phyloP scores from a whole-genome alignment of 1,284 basidiomycete species.

The Malassezia nana region DNA sequence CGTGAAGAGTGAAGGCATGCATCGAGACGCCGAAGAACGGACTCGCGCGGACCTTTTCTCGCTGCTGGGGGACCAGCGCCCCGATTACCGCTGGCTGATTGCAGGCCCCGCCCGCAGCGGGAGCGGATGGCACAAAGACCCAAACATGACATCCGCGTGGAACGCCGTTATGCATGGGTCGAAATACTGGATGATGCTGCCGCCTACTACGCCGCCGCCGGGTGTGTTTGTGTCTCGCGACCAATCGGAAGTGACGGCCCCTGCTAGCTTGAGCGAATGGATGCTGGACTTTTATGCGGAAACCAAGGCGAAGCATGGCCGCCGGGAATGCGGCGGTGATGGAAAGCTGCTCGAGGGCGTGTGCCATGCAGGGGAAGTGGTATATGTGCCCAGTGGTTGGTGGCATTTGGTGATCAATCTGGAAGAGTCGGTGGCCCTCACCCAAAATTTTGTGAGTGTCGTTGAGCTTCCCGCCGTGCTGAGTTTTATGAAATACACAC shows the following conservation, averaged over 20 bases:
- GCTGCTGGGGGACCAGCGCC: constrained; percentile 27
- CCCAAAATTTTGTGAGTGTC: constrained; percentile 51
- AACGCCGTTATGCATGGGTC: constrained; percentile 49
- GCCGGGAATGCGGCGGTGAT: constrained; percentile 25
- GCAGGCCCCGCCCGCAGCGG: constrained; percentile 37
- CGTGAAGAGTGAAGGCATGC: constrained; percentile 13
- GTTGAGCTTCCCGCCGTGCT: constrained; percentile 49
- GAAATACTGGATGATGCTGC: constrained; percentile 51
- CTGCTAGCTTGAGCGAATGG: constrained; percentile 50
- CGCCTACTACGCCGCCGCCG: constrained; percentile 49
- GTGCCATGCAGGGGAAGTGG: constrained; percentile 48
- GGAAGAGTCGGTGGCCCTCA: constrained; percentile 48
- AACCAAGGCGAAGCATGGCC: constrained; percentile 46
- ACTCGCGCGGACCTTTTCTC: constrained; percentile 37
- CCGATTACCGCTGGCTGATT: constrained; percentile 42
- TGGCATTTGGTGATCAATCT: constrained; percentile 42
- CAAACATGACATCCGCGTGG: constrained; percentile 50
- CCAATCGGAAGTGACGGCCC: constrained; percentile 48
- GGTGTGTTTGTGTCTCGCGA: constrained; percentile 50
- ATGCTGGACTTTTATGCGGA: constrained; percentile 49
- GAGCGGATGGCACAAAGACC: constrained; percentile 47
- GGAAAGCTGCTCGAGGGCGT: constrained; percentile 49
- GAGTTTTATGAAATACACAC: constrained; percentile 49
- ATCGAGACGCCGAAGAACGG: constrained; percentile 17
- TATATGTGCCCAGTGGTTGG: constrained; percentile 49